phyloP scores from a whole-genome alignment of 1,284 basidiomycete genomes.

The Cryptococcus sp. region DNA sequence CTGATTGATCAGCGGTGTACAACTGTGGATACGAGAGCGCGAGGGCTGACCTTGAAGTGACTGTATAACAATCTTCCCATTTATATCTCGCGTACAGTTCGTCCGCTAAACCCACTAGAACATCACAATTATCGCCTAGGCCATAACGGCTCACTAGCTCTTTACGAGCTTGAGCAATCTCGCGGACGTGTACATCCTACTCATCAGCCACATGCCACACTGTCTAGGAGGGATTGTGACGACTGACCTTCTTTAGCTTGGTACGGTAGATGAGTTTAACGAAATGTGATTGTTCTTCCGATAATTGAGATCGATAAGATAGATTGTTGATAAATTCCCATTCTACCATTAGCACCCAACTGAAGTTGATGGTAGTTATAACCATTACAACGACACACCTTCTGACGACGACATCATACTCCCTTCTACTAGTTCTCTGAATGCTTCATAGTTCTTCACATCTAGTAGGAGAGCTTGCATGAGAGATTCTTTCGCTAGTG shows the following conservation, averaged over 20 bases:
- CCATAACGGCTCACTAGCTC: constrained; percentile 71
- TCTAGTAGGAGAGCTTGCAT: constrained; percentile 92
- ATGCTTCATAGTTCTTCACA: constrained; percentile 96
- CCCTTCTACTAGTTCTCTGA: constrained; percentile 80
- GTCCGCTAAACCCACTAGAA: constrained; percentile 87
- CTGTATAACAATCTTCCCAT: constrained; percentile 87
- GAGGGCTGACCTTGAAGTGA: constrained; percentile 68
- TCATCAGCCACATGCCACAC: too few relatives aligned
- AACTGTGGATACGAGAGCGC: neutral
- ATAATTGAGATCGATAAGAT: constrained; percentile 69
- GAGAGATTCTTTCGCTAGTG: constrained; percentile 86
- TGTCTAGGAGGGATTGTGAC: neutral
- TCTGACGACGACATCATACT: constrained; percentile 92
- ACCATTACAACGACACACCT: constrained; percentile 63
- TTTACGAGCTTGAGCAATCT: constrained; percentile 71
- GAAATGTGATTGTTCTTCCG: constrained; percentile 80
- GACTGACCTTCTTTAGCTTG: constrained; percentile 69
- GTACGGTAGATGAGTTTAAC: constrained; percentile 87
- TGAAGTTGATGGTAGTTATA: too few relatives aligned
- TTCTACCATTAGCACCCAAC: constrained; percentile 58
- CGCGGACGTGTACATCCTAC: constrained; percentile 68
- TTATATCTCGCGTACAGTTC: constrained; percentile 80
- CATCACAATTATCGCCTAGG: constrained; percentile 83
- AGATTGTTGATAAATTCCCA: constrained; percentile 92
- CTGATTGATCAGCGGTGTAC: constrained; percentile 50